A percentile compares a stretch with the other conserved stretches of the same genome.
Conservation (phyloP, 148 eudicot species). For the Chenopodium quinoa region DNA sequence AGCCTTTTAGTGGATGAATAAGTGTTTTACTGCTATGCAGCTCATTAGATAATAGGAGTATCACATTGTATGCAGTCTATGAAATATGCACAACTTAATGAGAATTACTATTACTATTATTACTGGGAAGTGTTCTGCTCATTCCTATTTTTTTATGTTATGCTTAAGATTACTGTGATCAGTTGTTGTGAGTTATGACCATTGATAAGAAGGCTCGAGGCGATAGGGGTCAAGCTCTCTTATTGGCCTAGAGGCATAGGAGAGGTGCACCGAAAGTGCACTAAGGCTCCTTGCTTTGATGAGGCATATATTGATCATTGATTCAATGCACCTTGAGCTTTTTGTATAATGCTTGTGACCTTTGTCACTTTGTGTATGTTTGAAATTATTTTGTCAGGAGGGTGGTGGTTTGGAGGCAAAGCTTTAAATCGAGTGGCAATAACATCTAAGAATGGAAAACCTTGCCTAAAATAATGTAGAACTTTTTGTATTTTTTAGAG, state of each 20-base stretch:
- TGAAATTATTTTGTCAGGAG: no score
- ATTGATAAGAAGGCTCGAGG: no score
- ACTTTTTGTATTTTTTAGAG: not conserved
- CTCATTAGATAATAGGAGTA: slow-evolving; percentile 1
- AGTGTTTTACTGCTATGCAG: slow-evolving; percentile 9
- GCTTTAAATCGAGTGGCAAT: not conserved
- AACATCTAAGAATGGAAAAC: not conserved
- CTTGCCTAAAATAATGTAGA: not conserved
- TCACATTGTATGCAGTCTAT: not conserved
- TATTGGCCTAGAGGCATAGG: no score
- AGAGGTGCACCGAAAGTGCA: no score
- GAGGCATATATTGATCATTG: no score
- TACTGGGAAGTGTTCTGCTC: not conserved
- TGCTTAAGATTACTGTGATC: not conserved
- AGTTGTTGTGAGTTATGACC: not conserved
- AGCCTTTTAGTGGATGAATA: slow-evolving; percentile 21
- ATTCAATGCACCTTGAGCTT: no score
- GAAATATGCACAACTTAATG: slow-evolving; percentile 14
- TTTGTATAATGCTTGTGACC: no score
- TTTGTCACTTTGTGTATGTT: not conserved
- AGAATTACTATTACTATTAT: not conserved
- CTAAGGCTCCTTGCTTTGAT: no score
- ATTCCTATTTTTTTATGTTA: not conserved
- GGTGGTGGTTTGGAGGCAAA: not conserved
- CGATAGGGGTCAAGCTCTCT: no score